Percentiles rank a stretch among this genome's conserved stretches.
Conservation (phyloP, 2,329 filamentous ascomycete genomes). For the Juglanconis sp. region DNA sequence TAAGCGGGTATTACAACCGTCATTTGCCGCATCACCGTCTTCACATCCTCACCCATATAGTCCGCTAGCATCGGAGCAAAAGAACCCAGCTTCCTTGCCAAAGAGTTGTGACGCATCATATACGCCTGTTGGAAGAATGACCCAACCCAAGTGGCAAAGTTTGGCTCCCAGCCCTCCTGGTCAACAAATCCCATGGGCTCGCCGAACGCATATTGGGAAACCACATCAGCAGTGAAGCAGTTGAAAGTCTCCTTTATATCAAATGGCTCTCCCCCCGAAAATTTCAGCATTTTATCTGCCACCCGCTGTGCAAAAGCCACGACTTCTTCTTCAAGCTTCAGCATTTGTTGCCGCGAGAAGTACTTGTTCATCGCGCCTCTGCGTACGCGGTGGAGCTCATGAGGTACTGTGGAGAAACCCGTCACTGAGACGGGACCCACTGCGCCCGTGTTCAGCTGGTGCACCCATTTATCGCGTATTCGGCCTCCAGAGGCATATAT, state of each 20-base stretch:
- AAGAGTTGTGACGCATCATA: slow-evolving; percentile 26
- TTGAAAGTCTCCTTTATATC: slow-evolving; percentile 9
- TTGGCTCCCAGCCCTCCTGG: slow-evolving; percentile 9
- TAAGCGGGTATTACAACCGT: slow-evolving; percentile 25
- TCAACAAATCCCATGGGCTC: slow-evolving; percentile 12
- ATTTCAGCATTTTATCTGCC: slow-evolving; percentile 26
- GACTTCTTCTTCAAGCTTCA: slow-evolving; percentile 29
- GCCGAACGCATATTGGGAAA: slow-evolving; percentile 6
- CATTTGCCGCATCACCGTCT: slow-evolving; percentile 25
- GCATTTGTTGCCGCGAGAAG: slow-evolving; percentile 29
- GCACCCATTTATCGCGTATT: slow-evolving; percentile 20
- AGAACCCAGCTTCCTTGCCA: slow-evolving; percentile 26
- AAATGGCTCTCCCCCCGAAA: background rate
- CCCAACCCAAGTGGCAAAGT: slow-evolving; percentile 29
- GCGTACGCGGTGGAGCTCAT: slow-evolving; percentile 27
- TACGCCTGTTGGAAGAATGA: slow-evolving; percentile 15
- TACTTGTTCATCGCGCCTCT: slow-evolving; percentile 27
- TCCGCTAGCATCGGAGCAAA: slow-evolving; percentile 25
- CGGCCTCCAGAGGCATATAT: slow-evolving; percentile 21
- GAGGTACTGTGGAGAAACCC: slow-evolving; percentile 25
- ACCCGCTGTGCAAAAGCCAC: slow-evolving; percentile 25
- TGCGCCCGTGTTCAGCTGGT: slow-evolving; percentile 6
- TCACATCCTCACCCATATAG: slow-evolving; percentile 20
- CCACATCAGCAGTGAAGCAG: slow-evolving; percentile 4
- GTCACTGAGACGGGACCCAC: background rate